A percentile compares a stretch with the other conserved stretches of the same genome.
Conservation (phyloP, 306 rosid genomes). For the Carpinus fangiana region DNA sequence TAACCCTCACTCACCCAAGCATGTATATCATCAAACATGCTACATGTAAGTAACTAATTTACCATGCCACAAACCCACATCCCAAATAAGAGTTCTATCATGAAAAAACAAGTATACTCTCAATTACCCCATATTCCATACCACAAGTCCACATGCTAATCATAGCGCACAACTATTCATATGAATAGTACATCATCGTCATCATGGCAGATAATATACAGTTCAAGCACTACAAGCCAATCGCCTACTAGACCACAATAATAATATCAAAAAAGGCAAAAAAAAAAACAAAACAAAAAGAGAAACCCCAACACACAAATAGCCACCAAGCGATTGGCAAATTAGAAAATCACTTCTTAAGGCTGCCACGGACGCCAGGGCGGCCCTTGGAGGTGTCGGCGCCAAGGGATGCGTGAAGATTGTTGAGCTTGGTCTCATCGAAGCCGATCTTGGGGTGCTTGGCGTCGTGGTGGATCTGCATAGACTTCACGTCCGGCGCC, state of each 20-base stretch:
- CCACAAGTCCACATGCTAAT: not conserved
- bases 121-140: not conserved
- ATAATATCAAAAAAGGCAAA: not conserved
- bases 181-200: not conserved
- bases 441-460: slow-evolving; percentile 80
- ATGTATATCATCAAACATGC: not conserved
- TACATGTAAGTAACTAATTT: not conserved
- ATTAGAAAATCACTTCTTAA: slow-evolving; percentile 52
- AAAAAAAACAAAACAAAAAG: not conserved
- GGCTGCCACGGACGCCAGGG: slow-evolving; percentile 89
- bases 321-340: not conserved
- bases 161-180: not conserved
- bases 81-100: not conserved
- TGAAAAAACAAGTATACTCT: not conserved
- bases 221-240: not conserved
- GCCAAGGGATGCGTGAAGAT: slow-evolving; percentile 42
- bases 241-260: not conserved
- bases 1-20: too few relatives aligned
- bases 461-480: slow-evolving; percentile 97
- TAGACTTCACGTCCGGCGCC: slow-evolving; percentile 85
- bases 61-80: not conserved
- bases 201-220: slow-evolving; percentile 1
- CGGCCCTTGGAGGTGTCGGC: slow-evolving; percentile 47
- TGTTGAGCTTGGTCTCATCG: slow-evolving; percentile 61
- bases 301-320: not conserved